A percentile compares a stretch with the other conserved stretches of the same genome.
Evolutionary conservation across 805 yeast genomes (phyloP).

Genomic region (Candida chilensis): DNA sequence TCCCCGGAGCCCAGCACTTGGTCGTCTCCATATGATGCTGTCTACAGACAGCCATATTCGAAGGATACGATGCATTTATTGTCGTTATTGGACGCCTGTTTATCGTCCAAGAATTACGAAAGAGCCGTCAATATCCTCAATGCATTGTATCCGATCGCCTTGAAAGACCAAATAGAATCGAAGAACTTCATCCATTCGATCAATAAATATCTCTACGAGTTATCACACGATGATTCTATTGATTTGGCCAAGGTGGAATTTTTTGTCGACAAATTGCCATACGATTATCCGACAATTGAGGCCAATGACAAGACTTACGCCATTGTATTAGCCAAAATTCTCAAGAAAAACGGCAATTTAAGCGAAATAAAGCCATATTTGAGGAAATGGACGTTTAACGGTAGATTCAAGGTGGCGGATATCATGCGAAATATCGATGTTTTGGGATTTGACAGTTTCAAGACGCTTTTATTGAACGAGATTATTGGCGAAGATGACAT

Average conservation of each 20-base stretch:
- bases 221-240: constrained; percentile 27
- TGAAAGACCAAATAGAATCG: constrained; percentile 8
- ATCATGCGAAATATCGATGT: constrained; percentile 42
- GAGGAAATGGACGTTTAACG: constrained; percentile 9
- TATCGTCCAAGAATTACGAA: constrained; percentile 53
- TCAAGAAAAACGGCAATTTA: constrained; percentile 5
- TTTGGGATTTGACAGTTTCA: constrained; percentile 38
- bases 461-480: constrained; percentile 8
- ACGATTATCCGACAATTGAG: constrained; percentile 15
- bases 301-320: constrained; percentile 56
- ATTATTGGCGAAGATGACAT: constrained; percentile 9
- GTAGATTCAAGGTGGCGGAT: constrained; percentile 9
- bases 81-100: constrained; percentile 71
- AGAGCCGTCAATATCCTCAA: constrained; percentile 64
- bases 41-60: constrained; percentile 32
- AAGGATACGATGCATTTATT: constrained; percentile 60
- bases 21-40: constrained; percentile 32
- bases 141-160: constrained; percentile 45
- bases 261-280: constrained; percentile 23
- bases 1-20: too few relatives aligned
- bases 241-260: constrained; percentile 31
- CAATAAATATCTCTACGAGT: constrained; percentile 48
- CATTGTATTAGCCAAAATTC: constrained; percentile 14
- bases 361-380: constrained; percentile 2
- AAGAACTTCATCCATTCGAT: constrained; percentile 54